Conservation (phyloP, 805 yeast genomes). For the Kluyveromyces nonfermentans region DNA sequence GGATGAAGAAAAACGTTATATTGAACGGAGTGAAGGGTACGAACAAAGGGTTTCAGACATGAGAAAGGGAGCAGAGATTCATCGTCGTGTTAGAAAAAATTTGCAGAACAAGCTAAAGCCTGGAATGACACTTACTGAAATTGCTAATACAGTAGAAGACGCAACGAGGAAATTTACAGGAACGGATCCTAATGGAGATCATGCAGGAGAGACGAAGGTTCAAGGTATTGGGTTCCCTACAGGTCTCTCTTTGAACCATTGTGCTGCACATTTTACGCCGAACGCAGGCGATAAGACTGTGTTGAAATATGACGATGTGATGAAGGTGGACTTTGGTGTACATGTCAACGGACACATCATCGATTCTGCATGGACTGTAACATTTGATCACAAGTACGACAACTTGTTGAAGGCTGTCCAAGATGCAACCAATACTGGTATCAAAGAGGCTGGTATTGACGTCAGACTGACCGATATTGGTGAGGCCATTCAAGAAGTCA, state of each 20-base stretch:
- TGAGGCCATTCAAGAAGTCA: slow-evolving; percentile 90
- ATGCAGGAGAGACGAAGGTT: slow-evolving; percentile 29
- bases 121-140: slow-evolving; percentile 84
- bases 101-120: slow-evolving; percentile 71
- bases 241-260: slow-evolving; percentile 87
- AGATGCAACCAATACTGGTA: slow-evolving; percentile 91
- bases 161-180: slow-evolving; percentile 67
- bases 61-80: slow-evolving; percentile 94
- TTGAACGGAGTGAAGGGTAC: slow-evolving; percentile 47
- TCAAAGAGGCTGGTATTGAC: slow-evolving; percentile 89
- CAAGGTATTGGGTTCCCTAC: slow-evolving; percentile 98
- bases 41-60: slow-evolving; percentile 69
- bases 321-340: slow-evolving; percentile 96
- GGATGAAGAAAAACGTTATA: slow-evolving; percentile 74
- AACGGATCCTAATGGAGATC: slow-evolving; percentile 46
- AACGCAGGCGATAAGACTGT: slow-evolving; percentile 87
- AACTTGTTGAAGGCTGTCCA: slow-evolving; percentile 72
- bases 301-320: slow-evolving; percentile 76
- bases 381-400: slow-evolving; percentile 80
- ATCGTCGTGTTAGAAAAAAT: slow-evolving; percentile 78
- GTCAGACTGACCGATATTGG: slow-evolving; percentile 93
- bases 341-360: slow-evolving; percentile 91
- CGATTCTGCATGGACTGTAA: slow-evolving; percentile 89
- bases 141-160: slow-evolving; percentile 84
- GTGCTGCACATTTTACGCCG: slow-evolving; percentile 98